Conservation (phyloP, 768 basidiomycete genomes). For the Rhizopogon vesiculosus region DNA sequence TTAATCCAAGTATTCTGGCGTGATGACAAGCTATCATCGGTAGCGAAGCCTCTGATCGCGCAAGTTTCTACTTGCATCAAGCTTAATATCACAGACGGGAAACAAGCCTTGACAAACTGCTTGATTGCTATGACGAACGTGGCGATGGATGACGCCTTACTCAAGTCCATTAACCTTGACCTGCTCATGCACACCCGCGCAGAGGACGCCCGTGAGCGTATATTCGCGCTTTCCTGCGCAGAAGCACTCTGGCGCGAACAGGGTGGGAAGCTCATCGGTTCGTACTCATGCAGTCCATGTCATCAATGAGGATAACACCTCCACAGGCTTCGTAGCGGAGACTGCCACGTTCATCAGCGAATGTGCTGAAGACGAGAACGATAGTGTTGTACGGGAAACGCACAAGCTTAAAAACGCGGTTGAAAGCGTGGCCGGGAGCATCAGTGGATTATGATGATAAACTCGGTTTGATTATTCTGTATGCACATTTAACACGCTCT, state of each 20-base stretch:
- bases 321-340: constrained; percentile 69
- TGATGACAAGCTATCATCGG: constrained; percentile 66
- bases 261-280: constrained; percentile 72
- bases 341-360: constrained; percentile 85
- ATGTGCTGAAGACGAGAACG: constrained; percentile 85
- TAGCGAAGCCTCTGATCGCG: constrained; percentile 53
- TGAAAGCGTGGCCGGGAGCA: constrained; percentile 65
- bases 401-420: constrained; percentile 66
- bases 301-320: background rate
- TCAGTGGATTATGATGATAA: constrained; percentile 25
- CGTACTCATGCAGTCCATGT: constrained; percentile 15
- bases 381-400: constrained; percentile 68
- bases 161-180: constrained; percentile 79
- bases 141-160: constrained; percentile 48
- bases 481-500: too few relatives aligned
- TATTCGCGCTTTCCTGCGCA: constrained; percentile 65
- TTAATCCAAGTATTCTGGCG: constrained; percentile 76
- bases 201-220: constrained; percentile 65
- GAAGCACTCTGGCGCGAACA: constrained; percentile 73
- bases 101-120: constrained; percentile 41
- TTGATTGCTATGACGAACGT: constrained; percentile 44
- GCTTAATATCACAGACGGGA: constrained; percentile 33
- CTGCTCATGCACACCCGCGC: constrained; percentile 88
- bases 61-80: constrained; percentile 56
- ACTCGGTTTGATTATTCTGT: too few relatives aligned